Base-by-base conservation (phyloP, 163 green algal genomes). In the Prototheca stagnorum region DNA sequence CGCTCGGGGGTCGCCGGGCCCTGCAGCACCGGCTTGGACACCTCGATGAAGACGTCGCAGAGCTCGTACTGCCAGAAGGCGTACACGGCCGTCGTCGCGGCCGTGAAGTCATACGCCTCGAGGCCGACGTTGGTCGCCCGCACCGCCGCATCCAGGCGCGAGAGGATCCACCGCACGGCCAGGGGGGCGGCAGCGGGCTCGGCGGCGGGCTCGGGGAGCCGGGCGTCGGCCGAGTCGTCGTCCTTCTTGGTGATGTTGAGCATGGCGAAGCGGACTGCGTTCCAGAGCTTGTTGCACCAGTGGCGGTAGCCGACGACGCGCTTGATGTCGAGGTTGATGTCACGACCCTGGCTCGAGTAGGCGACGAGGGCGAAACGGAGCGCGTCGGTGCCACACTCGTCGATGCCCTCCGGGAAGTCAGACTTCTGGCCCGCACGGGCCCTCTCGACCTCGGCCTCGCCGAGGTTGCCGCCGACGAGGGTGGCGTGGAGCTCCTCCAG, bases 231-330 rank as follows among this genome's bases (percentile, higher is more conserved):
- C 17, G 50, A 39, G 31, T 24, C 27, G 3, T 11, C 41, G 5
- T 47, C 92, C 44, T 49, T 69, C 5, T 75, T 47, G 2, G 75
- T 75, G 19, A 98, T 72, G 75, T 94, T 93, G 49, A 92, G 70
- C 74, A 93, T 83, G 25, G 79, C 86, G 62, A 95, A 96, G 25
- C 72, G 70, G 64, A 94, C 86, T n/a, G 88, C 88, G 62, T 98
- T 98, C 85, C 86, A 98, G 39, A 98, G 78, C 80, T 98, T 98
- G 77, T 98, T 98, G 83, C 81, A 96, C 88, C 88, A 98, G 62
- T 94, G 67, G 35, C 88, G 77, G 79, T 96, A 95, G 2, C 74
- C 74, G 2, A 94, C 82, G 40, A 97, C 86, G 25, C 86, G 75
- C 67, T 93, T 89, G 70, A 92, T 92, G 75, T 96, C 86, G 22